Percentiles rank a stretch among this genome's conserved stretches.
Conservation (phyloP, 176 grass and related monocot species). For the Miscanthus lutarioriparius region DNA sequence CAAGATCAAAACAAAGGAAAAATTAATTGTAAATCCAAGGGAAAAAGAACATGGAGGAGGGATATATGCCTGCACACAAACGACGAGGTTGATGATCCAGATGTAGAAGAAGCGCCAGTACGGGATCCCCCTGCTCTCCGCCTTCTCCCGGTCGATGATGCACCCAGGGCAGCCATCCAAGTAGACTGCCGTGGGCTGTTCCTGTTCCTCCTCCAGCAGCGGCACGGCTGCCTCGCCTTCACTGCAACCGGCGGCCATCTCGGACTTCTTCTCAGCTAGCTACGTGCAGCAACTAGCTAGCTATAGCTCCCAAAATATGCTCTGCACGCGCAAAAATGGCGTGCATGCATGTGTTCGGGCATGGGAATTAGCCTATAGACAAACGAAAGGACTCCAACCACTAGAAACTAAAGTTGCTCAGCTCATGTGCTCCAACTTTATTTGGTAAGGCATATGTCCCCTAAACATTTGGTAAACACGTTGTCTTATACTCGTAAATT, state of each 20-base stretch:
- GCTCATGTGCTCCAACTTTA: background rate
- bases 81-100: background rate
- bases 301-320: background rate
- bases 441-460: background rate
- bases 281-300: background rate
- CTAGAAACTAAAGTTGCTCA: background rate
- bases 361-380: background rate
- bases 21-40: background rate
- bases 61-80: background rate
- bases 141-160: background rate
- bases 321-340: background rate
- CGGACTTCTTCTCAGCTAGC: background rate
- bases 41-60: background rate
- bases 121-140: background rate
- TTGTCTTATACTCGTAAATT: background rate
- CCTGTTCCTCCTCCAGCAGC: background rate
- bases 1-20: background rate
- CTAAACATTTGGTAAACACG: background rate
- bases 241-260: background rate
- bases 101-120: background rate
- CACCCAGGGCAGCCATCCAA: background rate
- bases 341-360: background rate
- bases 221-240: background rate
- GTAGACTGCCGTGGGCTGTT: background rate
- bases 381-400: background rate